phyloP scores from a whole-genome alignment of 2,329 filamentous ascomycete genomes.

The Eurotiales sp. region DNA sequence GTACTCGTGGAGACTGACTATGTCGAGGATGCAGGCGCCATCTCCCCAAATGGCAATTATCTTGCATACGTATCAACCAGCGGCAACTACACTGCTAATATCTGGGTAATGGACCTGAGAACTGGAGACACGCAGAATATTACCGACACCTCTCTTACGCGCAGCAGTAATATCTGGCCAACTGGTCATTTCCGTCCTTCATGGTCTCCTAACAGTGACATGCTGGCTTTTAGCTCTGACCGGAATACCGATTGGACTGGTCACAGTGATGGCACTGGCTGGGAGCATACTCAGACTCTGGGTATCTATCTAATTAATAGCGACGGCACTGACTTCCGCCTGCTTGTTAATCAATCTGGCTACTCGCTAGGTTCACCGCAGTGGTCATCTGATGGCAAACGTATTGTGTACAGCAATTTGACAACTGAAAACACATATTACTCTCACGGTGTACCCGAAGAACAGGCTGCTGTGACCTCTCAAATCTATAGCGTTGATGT shows the following conservation, averaged over 20 bases:
- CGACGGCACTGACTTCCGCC: constrained; percentile 35
- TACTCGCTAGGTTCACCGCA: constrained; percentile 39
- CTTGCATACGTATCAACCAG: constrained; percentile 42
- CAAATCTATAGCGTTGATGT: constrained; percentile 36
- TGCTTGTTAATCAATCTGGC: constrained; percentile 29
- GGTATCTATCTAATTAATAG: constrained; percentile 39
- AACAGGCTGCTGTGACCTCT: constrained; percentile 14
- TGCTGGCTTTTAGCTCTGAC: constrained; percentile 41
- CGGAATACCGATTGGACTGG: constrained; percentile 42
- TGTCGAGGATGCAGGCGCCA: constrained; percentile 34
- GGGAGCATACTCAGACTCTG: constrained; percentile 42
- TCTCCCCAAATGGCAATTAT: constrained; percentile 39
- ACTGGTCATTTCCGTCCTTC: constrained; percentile 38
- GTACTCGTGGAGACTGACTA: constrained; percentile 31
- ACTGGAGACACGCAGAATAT: constrained; percentile 33
- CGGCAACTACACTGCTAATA: constrained; percentile 34
- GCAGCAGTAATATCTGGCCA: constrained; percentile 23
- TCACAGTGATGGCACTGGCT: constrained; percentile 39
- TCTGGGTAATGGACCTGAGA: constrained; percentile 39
- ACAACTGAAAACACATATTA: constrained; percentile 37
- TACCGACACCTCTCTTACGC: constrained; percentile 28
- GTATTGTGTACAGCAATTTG: constrained; percentile 40
- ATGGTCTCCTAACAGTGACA: constrained; percentile 42
- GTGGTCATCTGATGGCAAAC: constrained; percentile 35
- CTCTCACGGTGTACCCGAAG: constrained; percentile 25